These are phyloP conservation scores for Fusarium drepaniforme DNA, from an alignment of 2,329 filamentous ascomycete species.

Conservation along the genomic window DNA sequence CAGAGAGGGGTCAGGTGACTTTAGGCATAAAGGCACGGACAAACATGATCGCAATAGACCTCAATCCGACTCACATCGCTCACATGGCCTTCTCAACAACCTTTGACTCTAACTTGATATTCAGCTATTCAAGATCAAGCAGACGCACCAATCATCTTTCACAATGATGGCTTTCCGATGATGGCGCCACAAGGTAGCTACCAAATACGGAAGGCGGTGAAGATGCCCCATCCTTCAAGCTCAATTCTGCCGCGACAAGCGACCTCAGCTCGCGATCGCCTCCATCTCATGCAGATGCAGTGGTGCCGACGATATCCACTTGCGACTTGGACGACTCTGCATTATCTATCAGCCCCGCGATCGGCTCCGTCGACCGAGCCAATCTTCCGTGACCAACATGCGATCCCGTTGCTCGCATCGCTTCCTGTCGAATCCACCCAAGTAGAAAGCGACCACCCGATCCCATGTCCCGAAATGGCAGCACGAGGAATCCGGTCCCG, in stretches of 20 bases:
- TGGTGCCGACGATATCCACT: conserved; percentile 21
- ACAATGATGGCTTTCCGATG: conserved; percentile 13
- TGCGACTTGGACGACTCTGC: conserved; percentile 20
- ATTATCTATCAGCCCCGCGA: conserved; percentile 9
- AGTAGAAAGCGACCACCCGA: conserved; percentile 38
- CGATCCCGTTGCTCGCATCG: conserved; percentile 23
- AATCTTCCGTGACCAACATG: conserved; percentile 37
- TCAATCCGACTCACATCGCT: neutral
- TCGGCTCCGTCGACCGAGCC: conserved; percentile 18
- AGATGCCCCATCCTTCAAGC: conserved; percentile 5
- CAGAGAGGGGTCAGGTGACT: neutral
- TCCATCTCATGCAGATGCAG: conserved; percentile 13
- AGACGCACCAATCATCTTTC: conserved; percentile 31
- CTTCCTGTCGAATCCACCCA: conserved; percentile 27
- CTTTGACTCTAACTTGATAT: neutral
- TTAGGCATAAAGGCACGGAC: neutral
- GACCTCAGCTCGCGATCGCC: conserved; percentile 28
- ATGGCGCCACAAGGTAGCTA: neutral
- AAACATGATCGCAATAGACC: neutral
- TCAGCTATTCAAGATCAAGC: neutral
- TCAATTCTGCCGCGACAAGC: conserved; percentile 44
- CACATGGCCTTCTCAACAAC: neutral
- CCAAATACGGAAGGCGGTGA: conserved; percentile 44
- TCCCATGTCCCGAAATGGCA: conserved; percentile 46
- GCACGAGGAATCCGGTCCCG: conserved; percentile 46